Evolutionary conservation across 805 yeast genomes (phyloP), one percentile per base, ranked within the genome.

Genomic region (Lipomyces yamadae): DNA sequence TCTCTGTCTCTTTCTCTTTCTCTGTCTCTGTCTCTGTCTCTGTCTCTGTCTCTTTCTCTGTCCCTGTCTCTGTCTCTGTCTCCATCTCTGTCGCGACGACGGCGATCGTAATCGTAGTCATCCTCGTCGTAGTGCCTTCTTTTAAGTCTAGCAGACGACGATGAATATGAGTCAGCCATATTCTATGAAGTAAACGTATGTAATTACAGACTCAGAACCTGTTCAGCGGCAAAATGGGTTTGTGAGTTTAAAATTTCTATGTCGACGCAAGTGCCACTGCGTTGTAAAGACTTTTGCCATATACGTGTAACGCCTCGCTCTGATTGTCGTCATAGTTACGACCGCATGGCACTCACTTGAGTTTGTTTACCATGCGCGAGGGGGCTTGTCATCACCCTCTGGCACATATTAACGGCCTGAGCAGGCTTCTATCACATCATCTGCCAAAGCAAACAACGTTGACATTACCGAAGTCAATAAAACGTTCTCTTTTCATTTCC

Each of bases 21-120:
- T 37, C 67, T 42, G 24, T 70, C 66, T 58, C 70, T 55, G 24
- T 63, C 68, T 33, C 67, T 52, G 30, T 63, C 69, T 7, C 64
- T 58, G 5, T 52, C 64, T 32, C 69, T 70, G 11, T 58, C 66
- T 60, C 69, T 52, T 11, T 63, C 66, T 58, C 70, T 55, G 24
- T 63, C 68, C 29, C 67, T 56, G 30, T 63, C 68, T 7, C 66
- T 62, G 15, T 56, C 64, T 32, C 69, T 32, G 54, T 62, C 65
- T 3, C 61, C 30, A 54, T 68, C 67, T 34, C 58, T 48, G 35
- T 50, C 52, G 10, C 64, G 34, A 11, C 32, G 59, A 15, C 56
- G 45, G 15, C 61, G 48, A 32, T 58, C 57, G 53, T 37, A 52
- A 18, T 54, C 59, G 34, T 61, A 34, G 11, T 50, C 29, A 8